Conservation (phyloP, 169 alveolate genomes). For the Theileria parva region DNA sequence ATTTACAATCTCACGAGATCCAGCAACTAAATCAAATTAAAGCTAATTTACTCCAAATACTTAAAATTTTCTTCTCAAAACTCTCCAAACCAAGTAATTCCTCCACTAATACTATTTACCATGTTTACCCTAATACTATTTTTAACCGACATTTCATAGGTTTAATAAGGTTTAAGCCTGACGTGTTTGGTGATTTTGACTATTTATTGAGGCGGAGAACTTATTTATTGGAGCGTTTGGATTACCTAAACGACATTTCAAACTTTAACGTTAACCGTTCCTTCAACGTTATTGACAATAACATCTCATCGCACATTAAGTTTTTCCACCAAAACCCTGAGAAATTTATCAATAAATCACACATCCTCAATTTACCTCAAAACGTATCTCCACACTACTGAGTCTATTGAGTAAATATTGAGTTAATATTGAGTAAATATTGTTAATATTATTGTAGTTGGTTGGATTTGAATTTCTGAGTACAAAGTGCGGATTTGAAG, state of each 20-base stretch:
- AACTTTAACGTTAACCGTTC: slow-evolving; percentile 52
- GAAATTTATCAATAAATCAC: slow-evolving; percentile 46
- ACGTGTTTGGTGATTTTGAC: slow-evolving; percentile 28
- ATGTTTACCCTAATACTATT: not conserved
- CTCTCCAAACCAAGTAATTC: slow-evolving; percentile 28
- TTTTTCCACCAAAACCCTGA: slow-evolving; percentile 34
- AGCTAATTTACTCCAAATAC: slow-evolving; percentile 2
- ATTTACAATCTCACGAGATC: not conserved
- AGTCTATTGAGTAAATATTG: not conserved
- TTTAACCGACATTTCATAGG: not conserved
- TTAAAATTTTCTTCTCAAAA: slow-evolving; percentile 16
- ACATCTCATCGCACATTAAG: slow-evolving; percentile 47
- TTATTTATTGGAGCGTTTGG: slow-evolving; percentile 36
- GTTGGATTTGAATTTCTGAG: slow-evolving; percentile 47
- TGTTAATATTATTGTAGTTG: not conserved
- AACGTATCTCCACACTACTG: slow-evolving; percentile 20
- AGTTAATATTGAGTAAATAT: not conserved
- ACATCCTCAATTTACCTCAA: slow-evolving; percentile 41
- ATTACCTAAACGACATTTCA: slow-evolving; percentile 58
- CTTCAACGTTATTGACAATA: slow-evolving; percentile 48
- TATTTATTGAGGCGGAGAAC: slow-evolving; percentile 30
- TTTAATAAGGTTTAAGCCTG: slow-evolving; percentile 2
- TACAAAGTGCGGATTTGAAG: slow-evolving; percentile 26
- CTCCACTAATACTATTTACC: not conserved
- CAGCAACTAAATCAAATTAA: slow-evolving; percentile 19